A percentile compares a stretch with the other conserved stretches of the same genome.
These are phyloP conservation scores for Metschnikowia shivogae DNA, from an alignment of 805 yeast species.

Conservation along the genomic window DNA sequence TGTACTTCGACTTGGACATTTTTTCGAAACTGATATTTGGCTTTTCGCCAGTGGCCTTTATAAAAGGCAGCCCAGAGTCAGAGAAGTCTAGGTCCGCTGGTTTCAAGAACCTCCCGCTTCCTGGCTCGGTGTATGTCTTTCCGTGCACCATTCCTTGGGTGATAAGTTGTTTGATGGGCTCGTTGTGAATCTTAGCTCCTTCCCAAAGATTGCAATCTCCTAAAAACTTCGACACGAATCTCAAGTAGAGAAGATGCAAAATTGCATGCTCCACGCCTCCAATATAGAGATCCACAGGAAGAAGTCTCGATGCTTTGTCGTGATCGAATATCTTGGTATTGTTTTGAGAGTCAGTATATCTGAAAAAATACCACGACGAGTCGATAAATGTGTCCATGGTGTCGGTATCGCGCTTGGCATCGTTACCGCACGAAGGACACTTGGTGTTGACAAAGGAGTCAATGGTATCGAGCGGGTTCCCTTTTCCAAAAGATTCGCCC, in stretches of 20 bases:
- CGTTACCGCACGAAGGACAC: constrained; percentile 77
- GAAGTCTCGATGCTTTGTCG: constrained; percentile 43
- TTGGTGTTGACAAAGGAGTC: constrained; percentile 64
- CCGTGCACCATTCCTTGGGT: constrained; percentile 99
- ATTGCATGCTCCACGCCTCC: constrained; percentile 99
- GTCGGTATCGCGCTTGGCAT: constrained; percentile 86
- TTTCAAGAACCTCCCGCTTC: constrained; percentile 67
- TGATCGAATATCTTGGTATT: constrained; percentile 47
- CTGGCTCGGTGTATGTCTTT: constrained; percentile 70
- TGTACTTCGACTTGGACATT: constrained; percentile 94
- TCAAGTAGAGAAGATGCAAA: constrained; percentile 77
- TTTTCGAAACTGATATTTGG: constrained; percentile 72
- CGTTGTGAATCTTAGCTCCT: constrained; percentile 55
- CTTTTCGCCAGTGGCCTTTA: constrained; percentile 45
- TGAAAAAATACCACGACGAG: constrained; percentile 92
- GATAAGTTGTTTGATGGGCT: constrained; percentile 75
- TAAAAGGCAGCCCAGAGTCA: constrained; percentile 39
- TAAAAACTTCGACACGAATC: constrained; percentile 81
- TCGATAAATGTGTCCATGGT: constrained; percentile 99
- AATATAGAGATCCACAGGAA: constrained; percentile 88
- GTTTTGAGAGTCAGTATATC: constrained; percentile 77
- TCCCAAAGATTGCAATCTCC: constrained; percentile 65
- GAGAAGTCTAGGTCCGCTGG: constrained; percentile 64
- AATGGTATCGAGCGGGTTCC: constrained; percentile 56
- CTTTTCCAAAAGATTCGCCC: constrained; percentile 57